Percentiles rank a stretch among this genome's conserved stretches.
Evolutionary conservation across 2,329 filamentous ascomycete genomes (phyloP).

Genomic region (Beauveria brongniartii): DNA sequence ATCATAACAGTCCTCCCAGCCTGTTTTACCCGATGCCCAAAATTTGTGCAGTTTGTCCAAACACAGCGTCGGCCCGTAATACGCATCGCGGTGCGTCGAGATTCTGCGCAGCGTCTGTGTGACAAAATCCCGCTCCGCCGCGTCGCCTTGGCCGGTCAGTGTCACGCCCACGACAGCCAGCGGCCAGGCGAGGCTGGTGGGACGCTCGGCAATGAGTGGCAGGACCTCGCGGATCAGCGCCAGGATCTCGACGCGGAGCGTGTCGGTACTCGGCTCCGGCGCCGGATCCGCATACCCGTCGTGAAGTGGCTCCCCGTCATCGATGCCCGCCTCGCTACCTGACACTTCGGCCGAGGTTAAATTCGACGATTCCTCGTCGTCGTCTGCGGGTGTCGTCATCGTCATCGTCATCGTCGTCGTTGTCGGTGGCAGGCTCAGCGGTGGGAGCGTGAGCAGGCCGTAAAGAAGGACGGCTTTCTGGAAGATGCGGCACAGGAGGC

Average conservation of each 20-base stretch:
- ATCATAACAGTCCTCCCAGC: conserved; percentile 6
- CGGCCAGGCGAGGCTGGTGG: neutral
- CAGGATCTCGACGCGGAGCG: neutral
- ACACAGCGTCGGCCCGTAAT: neutral
- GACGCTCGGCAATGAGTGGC: neutral
- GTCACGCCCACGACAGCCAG: conserved; percentile 1
- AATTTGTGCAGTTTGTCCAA: neutral
- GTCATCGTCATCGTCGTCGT: neutral
- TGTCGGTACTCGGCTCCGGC: neutral
- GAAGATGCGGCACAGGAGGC: neutral
- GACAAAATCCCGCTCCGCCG: neutral
- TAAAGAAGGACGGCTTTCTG: conserved; percentile 1
- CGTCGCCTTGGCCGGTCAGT: neutral
- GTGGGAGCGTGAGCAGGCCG: conserved; percentile 2
- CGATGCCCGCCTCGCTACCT: neutral
- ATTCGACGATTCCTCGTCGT: neutral
- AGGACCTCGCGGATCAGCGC: neutral
- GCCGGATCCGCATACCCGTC: neutral
- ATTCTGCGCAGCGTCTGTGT: neutral
- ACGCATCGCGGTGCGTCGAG: conserved; percentile 1
- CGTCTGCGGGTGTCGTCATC: neutral
- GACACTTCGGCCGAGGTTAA: neutral
- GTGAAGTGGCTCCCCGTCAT: neutral
- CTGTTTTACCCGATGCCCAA: conserved; percentile 1
- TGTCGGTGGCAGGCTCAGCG: neutral